Base-by-base conservation (phyloP, 345 rosid species). In the Arabis hirsuta region DNA sequence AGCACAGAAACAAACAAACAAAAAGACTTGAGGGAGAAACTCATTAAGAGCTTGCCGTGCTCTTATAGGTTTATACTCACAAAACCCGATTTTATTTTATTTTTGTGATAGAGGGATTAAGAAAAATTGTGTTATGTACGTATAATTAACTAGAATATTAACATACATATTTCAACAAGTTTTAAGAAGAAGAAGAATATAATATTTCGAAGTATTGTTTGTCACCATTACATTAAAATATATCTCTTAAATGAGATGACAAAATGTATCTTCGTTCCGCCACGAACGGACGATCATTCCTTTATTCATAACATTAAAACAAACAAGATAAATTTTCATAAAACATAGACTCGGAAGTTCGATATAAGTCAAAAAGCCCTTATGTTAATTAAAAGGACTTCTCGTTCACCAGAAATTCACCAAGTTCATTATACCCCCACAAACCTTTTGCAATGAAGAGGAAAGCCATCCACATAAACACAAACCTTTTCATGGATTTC, bases 251-350 rank as follows among this genome's bases (percentile, higher is more conserved):
- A 44, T 27, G 11, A 22, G 7, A 26, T 26, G 9, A 29, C 41
- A 36, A 61, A 16, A 29, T 41, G 5, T 12, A 4, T 10, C 4
- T 19, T 6, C 12, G 2, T 42, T 24, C 32, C 34, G 38, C 26
- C 46, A 55, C 13, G 32, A 9, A 31, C n/a, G 16, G 12, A 20
- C 10, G 6, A 22, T 38, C 48, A 44, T 20, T 47, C 39, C 7
- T 12, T 66, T 54, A 67, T 68, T 72, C 14, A 72, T 19, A 4
- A 53, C 20, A 62, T 7, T 3, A 27, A 68, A 22, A 41, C 10
- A 48, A 41, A 16, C 16, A 4, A 3, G 5, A 26, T 5, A 13
- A 14, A 6, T 34, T 5, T 29, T 45, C 58, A 2, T 29, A 16
- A 54, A 3, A 13, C 11, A 47, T 3, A 36, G 24, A 22, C 34